Evolutionary conservation across 495 filamentous ascomycete genomes (phyloP).

Genomic region (Talaromyces liani): DNA sequence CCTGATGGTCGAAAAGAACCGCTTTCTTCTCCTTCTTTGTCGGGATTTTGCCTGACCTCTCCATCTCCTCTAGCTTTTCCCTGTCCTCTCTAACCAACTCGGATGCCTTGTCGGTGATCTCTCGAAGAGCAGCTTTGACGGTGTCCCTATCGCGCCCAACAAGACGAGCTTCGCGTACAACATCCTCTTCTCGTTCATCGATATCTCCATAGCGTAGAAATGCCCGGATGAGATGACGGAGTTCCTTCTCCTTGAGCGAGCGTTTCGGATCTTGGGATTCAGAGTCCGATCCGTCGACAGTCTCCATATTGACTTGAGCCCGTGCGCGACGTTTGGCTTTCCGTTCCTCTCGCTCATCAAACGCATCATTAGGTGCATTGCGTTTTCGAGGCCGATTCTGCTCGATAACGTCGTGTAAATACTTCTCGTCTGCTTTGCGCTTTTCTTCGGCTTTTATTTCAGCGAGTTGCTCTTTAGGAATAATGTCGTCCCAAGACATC

Average conservation of each 20-base stretch:
- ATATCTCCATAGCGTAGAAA: constrained; percentile 85
- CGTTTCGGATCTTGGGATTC: constrained; percentile 70
- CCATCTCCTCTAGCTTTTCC: constrained; percentile 48
- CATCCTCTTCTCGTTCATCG: constrained; percentile 75
- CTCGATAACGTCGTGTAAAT: constrained; percentile 74
- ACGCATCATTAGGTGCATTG: constrained; percentile 57
- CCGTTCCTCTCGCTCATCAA: constrained; percentile 72
- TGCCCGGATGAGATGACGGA: constrained; percentile 78
- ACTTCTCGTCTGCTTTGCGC: constrained; percentile 70
- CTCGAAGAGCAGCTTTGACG: constrained; percentile 59
- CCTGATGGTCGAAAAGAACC: constrained; percentile 85
- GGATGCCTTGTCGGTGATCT: constrained; percentile 65
- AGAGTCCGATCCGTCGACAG: constrained; percentile 50
- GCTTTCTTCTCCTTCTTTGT: constrained; percentile 98
- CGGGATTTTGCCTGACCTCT: constrained; percentile 62
- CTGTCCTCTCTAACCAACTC: constrained; percentile 63
- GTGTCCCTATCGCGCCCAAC: constrained; percentile 71
- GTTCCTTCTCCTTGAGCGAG: constrained; percentile 82
- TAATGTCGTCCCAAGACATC: constrained; percentile 95
- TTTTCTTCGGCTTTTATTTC: constrained; percentile 85
- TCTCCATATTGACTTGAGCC: constrained; percentile 57
- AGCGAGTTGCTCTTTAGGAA: constrained; percentile 85
- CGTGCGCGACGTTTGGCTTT: constrained; percentile 88
- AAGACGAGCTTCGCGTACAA: constrained; percentile 78
- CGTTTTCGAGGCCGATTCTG: constrained; percentile 82